Percentiles rank a stretch among this genome's conserved stretches.
Evolutionary conservation across 2,329 filamentous ascomycete species (phyloP).

Genomic region (Botrytis byssoidea): DNA sequence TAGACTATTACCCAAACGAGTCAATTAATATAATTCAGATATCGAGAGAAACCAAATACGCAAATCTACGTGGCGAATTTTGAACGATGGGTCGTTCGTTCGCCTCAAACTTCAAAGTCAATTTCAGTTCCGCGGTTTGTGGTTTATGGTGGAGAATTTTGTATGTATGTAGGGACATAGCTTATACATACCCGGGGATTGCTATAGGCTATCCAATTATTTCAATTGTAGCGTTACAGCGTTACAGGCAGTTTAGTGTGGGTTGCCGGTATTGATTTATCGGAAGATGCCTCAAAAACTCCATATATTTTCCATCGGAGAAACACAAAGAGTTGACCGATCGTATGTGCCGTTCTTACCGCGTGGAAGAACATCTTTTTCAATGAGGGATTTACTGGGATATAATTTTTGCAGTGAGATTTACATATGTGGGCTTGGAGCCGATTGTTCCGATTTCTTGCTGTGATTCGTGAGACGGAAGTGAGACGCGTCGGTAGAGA

Average conservation of each 20-base stretch:
- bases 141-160: neutral
- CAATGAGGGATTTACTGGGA: constrained; percentile 15
- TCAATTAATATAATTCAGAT: constrained; percentile 3
- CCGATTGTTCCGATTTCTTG: constrained; percentile 8
- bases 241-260: neutral
- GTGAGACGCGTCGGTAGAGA: constrained; percentile 4
- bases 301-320: neutral
- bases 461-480: neutral
- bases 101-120: constrained; percentile 7
- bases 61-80: constrained; percentile 8
- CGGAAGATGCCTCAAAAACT: neutral
- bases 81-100: constrained; percentile 3
- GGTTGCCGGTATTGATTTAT: neutral
- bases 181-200: neutral
- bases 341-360: constrained; percentile 9
- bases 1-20: constrained; percentile 11
- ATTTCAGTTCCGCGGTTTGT: neutral
- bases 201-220: neutral
- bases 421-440: neutral
- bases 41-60: neutral
- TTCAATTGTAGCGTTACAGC: neutral
- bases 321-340: neutral
- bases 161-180: constrained; percentile 3
- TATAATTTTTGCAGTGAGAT: neutral
- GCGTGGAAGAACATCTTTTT: neutral